phyloP scores from a whole-genome alignment of 352 stramenopile species.

The Globisporangium megalacanthum region DNA sequence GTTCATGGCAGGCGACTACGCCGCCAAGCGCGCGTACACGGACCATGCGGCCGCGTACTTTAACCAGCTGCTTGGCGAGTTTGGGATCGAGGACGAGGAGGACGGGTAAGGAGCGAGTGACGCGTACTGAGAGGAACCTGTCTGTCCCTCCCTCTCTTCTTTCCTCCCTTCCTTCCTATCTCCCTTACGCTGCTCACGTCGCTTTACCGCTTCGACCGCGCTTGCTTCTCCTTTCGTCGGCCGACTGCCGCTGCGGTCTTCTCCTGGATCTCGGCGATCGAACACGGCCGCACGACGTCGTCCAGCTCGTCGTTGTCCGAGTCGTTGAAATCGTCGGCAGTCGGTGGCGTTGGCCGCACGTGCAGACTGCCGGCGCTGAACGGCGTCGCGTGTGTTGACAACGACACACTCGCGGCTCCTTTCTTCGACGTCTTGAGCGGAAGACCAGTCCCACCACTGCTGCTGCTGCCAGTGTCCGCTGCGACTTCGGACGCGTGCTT shows the following conservation, averaged over 20 bases:
- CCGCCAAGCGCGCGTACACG: conserved; percentile 75
- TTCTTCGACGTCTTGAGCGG: conserved; percentile 16
- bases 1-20: conserved; percentile 83
- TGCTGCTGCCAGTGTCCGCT: neutral
- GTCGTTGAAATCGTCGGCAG: conserved; percentile 67
- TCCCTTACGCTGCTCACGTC: too few relatives aligned
- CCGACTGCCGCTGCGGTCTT: conserved; percentile 62
- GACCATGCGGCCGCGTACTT: conserved; percentile 85
- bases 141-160: neutral
- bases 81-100: conserved; percentile 38
- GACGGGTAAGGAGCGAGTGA: neutral
- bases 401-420: conserved; percentile 10
- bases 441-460: neutral
- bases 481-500: conserved; percentile 16
- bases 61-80: conserved; percentile 68
- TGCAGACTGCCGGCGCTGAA: conserved; percentile 10
- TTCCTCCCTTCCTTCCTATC: neutral
- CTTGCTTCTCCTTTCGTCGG: conserved; percentile 65
- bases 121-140: neutral
- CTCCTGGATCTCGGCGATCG: conserved; percentile 78
- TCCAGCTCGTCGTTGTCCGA: conserved; percentile 73
- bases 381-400: neutral
- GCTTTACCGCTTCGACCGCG: conserved; percentile 33
- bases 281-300: conserved; percentile 57
- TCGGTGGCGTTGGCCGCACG: conserved; percentile 46